phyloP scores from a whole-genome alignment of 2,329 filamentous ascomycete species.

The Pseudocercospora crystallina region DNA sequence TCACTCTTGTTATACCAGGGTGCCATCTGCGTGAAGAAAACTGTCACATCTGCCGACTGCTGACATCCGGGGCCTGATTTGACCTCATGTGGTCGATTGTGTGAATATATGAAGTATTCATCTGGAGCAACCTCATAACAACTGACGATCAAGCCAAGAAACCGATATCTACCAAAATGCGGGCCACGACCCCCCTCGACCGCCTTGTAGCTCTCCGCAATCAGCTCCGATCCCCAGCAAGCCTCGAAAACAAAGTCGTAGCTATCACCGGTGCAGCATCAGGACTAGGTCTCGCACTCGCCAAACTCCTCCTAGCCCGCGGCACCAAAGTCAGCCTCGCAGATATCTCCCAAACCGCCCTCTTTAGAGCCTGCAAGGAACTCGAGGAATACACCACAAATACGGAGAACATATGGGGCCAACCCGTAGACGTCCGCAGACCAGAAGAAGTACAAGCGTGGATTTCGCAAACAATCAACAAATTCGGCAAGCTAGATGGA shows the following conservation, averaged over 20 bases:
- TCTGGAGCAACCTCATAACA: no score
- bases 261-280: slow-evolving; percentile 50
- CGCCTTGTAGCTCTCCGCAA: no score
- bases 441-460: slow-evolving; percentile 27
- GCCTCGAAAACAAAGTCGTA: slow-evolving; percentile 41
- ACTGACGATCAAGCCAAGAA: no score
- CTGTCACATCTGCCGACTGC: no score
- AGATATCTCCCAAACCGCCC: slow-evolving; percentile 39
- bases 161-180: no score
- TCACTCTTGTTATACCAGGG: no score
- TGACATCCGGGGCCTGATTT: no score
- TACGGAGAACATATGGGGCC: background rate
- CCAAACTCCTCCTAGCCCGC: slow-evolving; percentile 43
- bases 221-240: background rate
- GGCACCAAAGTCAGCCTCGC: slow-evolving; percentile 50
- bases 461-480: slow-evolving; percentile 32
- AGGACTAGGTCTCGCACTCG: slow-evolving; percentile 52
- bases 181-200: no score
- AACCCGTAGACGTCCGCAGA: slow-evolving; percentile 27
- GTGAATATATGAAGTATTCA: no score
- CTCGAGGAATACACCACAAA: background rate
- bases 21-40: no score
- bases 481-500: slow-evolving; percentile 37
- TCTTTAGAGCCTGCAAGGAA: background rate
- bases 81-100: no score